Conservation (phyloP, 371 early-diverging fungal genomes). For the Actinomortierella wolfii region DNA sequence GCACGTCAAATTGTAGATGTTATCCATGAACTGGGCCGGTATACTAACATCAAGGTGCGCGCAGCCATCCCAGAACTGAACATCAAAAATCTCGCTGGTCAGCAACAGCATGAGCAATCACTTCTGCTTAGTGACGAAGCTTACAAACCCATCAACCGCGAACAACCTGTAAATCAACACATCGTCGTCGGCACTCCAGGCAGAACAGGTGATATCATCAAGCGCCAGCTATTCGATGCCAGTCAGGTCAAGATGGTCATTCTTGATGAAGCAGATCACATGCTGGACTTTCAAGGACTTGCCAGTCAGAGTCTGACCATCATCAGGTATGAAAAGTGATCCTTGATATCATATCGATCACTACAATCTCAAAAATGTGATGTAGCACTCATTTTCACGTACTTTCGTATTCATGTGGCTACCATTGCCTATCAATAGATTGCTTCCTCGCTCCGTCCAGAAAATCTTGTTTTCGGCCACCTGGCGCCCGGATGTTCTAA, state of each 20-base stretch:
- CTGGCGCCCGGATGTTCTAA: conserved; percentile 78
- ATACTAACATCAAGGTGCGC: conserved; percentile 66
- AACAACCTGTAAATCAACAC: conserved; percentile 56
- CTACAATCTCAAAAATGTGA: background rate
- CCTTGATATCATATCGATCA: conserved; percentile 18
- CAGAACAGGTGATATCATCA: conserved; percentile 65
- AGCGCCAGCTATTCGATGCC: conserved; percentile 49
- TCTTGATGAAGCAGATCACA: conserved; percentile 91
- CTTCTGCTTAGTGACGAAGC: too few relatives aligned
- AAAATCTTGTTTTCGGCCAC: conserved; percentile 97
- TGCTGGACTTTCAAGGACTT: conserved; percentile 84
- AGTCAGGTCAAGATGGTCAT: conserved; percentile 66
- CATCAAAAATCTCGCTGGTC: background rate
- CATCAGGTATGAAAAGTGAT: conserved; percentile 49
- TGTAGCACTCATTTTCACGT: too few relatives aligned
- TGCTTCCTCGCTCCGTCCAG: conserved; percentile 70
- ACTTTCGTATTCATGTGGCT: too few relatives aligned
- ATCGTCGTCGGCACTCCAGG: conserved; percentile 90
- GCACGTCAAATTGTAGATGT: conserved; percentile 94
- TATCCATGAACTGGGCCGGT: conserved; percentile 85
- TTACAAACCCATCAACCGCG: background rate
- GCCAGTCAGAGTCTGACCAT: conserved; percentile 68
- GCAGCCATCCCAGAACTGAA: conserved; percentile 64
- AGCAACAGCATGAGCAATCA: background rate
- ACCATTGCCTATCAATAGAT: conserved; percentile 47